These are phyloP conservation scores for Ophiostoma tasmaniense DNA, from an alignment of 2,329 filamentous ascomycete species.

Conservation along the genomic window DNA sequence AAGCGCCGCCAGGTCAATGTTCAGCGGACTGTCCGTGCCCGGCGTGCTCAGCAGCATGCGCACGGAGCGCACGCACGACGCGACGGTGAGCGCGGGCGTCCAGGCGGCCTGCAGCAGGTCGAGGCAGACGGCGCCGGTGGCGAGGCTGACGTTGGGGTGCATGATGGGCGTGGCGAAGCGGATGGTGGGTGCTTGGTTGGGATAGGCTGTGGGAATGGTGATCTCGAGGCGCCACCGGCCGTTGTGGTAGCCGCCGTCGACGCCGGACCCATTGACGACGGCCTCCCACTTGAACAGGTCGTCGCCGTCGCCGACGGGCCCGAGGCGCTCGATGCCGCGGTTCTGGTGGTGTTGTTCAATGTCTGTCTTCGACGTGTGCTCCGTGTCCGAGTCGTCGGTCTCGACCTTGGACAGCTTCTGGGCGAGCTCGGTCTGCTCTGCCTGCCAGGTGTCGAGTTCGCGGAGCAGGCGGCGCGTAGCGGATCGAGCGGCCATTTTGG, in stretches of 20 bases:
- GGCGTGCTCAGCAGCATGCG: conserved; percentile 60
- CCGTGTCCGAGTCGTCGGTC: background rate
- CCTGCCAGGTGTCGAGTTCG: conserved; percentile 47
- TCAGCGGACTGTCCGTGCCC: conserved; percentile 66
- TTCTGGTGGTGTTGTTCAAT: conserved; percentile 16
- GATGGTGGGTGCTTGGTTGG: conserved; percentile 66
- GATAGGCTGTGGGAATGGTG: conserved; percentile 67
- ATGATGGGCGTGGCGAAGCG: conserved; percentile 75
- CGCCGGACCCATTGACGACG: conserved; percentile 49
- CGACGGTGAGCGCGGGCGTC: conserved; percentile 78
- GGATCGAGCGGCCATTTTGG: conserved; percentile 31
- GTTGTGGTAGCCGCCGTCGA: conserved; percentile 49
- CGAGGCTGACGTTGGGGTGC: conserved; percentile 66
- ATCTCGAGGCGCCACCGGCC: conserved; percentile 82
- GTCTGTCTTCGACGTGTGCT: background rate
- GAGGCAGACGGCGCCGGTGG: conserved; percentile 85
- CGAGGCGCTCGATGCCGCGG: conserved; percentile 49
- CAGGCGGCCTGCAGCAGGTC: conserved; percentile 74
- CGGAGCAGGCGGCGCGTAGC: conserved; percentile 50
- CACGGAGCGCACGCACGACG: conserved; percentile 63
- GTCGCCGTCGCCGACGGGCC: conserved; percentile 41
- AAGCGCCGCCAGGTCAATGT: conserved; percentile 68
- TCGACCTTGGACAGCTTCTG: background rate
- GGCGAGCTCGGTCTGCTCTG: conserved; percentile 34
- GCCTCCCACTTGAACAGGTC: conserved; percentile 51